Evolutionary conservation across 257 asterid species (phyloP), one percentile per base, ranked within the genome.

Genomic region (Jaltomata sinuosa): DNA sequence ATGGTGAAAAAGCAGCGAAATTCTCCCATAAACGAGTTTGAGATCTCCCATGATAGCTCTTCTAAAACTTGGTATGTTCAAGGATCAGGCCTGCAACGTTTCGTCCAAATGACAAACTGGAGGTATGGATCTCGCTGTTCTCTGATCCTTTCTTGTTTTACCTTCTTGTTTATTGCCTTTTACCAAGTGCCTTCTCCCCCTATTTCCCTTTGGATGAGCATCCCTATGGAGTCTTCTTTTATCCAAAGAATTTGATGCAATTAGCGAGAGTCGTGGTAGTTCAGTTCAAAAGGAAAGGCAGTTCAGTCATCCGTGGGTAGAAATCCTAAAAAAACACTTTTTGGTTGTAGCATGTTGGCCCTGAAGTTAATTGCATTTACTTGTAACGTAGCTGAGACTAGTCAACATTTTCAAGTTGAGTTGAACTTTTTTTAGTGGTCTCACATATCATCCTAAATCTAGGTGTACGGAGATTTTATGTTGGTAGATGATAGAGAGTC

Each of bases 41-140:
- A 94, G 78, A 94, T 95, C 86, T 84, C 97, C 79, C 93, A 85
- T 4, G 98, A 91, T 76, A 85, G 84, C 83, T 64, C 87, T 85
- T 87, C 90, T 80, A 86, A 84, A 19, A 85, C 94, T 50, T 97
- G 98, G 98, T 88, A 89, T 82, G 99, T 97, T 29, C 92, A 59
- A 6, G 99, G 98, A 88, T 86, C 89, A 2, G 98, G 99, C 59
- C 88, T 97, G 94, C 92, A 93, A 74, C 98, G 99, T 76, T 97
- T 97, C 83, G 93, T 95, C 86, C 99, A 95, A 87, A 97, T 95
- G 99, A 97, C 99, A 88, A 95, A 97, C 89, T 97, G 99, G 99
- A 91, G 98, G 99, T 96, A 84, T 68, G 69, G 83, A 29, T 36
- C 69, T 80, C 32, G 7, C n/a, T 65, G n/a, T 19, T 72, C 29